Base-by-base conservation (phyloP, 225 moss, liverwort and hornwort genomes). In the Sphagnum tenellum region DNA sequence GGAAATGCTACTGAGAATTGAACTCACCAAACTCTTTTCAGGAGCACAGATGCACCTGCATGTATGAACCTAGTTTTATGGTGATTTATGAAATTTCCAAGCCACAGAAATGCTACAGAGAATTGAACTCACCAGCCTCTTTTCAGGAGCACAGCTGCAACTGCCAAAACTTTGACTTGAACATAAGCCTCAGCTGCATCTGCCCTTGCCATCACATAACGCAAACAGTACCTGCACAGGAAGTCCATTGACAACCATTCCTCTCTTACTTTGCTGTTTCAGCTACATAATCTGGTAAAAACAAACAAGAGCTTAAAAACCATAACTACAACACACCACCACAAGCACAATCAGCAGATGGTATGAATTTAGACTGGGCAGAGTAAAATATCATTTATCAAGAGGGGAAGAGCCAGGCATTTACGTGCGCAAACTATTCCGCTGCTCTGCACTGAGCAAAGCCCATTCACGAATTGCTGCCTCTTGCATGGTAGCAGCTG, bases 401-500 rank as follows among this genome's bases (percentile, higher is more conserved):
- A 61, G 12, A 45, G 47, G 11, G 13, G 12, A 58, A 46, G 44
- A 63, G 29, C 29, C 29, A 29, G 29, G 29, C 29, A 29, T 29
- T 66, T 88, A 98, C 93, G 90, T 86, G 77, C 90, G 90, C 58
- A 98, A 76, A 70, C 68, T 82, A 74, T 82, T 89, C 77, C 84
- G 80, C 71, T 89, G 88, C 66, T 85, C 76, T 64, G 93, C 77
- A 61, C 89, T 93, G 46, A 98, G 85, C 70, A 98, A 84, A 58
- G 87, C 78, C 98, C 98, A 98, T 67, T 93, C 98, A 56, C 93
- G 82, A 45, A 93, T 78, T 70, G 93, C 98, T 71, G 93, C 98
- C 73, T 93, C 98, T 74, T 98, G 98, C 89, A 98, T 93, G 64
- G 93, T 90, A 29, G 98, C 93, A 67, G 98, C 93, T 64, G 98